phyloP scores from a whole-genome alignment of 106 monocot species.

The Alisma plantagoaquatica region DNA sequence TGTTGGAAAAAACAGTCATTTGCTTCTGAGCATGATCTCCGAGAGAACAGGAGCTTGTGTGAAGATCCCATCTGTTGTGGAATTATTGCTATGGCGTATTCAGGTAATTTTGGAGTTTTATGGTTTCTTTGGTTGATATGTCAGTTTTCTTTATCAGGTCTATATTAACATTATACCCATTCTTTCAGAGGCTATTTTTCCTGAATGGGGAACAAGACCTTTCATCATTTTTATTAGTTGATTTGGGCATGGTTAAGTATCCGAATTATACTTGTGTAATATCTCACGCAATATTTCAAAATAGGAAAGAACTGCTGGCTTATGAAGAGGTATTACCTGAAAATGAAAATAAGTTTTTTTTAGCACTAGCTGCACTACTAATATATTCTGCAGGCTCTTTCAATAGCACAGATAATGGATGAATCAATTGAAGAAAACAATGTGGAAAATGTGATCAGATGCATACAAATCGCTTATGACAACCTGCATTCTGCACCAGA shows the following conservation, averaged over 20 bases:
- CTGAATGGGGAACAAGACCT: constrained; percentile 95
- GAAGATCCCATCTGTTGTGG: constrained; percentile 49
- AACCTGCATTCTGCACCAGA: constrained; percentile 16
- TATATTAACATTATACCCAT: not conserved
- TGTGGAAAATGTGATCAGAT: constrained; percentile 49
- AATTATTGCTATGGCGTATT: constrained; percentile 73
- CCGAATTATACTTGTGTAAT: constrained; percentile 53
- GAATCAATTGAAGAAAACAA: constrained; percentile 64
- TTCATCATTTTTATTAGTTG: constrained; percentile 73
- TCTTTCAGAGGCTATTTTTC: constrained; percentile 78
- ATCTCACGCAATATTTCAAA: constrained; percentile 47
- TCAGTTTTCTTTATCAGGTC: not conserved
- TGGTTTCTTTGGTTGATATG: not conserved
- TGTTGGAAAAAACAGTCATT: constrained; percentile 55
- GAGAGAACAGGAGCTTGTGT: constrained; percentile 49
- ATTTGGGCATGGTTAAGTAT: constrained; percentile 82
- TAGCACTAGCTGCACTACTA: no score
- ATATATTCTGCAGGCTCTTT: constrained; percentile 67
- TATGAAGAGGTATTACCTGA: constrained; percentile 83
- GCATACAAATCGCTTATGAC: constrained; percentile 41
- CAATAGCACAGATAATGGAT: constrained; percentile 87
- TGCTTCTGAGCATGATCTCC: constrained; percentile 35
- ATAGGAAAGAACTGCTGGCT: constrained; percentile 47
- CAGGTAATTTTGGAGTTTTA: constrained; percentile 39
- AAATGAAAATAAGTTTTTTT: no score